These are phyloP conservation scores for Blastocystis sp. DNA, from an alignment of 352 stramenopile genomes.

Conservation along the genomic window DNA sequence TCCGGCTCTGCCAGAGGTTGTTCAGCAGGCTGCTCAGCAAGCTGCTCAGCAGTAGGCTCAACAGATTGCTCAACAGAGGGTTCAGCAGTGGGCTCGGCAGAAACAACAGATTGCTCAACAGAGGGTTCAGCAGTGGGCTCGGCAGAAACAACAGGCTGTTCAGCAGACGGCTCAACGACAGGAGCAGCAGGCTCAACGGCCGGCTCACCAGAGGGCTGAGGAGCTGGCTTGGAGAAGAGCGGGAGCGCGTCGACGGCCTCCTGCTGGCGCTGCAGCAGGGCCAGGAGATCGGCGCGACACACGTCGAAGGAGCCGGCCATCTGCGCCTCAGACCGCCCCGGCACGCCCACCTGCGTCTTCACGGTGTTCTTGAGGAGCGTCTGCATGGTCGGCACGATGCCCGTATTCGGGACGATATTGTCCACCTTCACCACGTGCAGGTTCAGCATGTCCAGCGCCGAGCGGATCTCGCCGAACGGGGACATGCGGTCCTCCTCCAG, in stretches of 20 bases:
- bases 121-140: neutral
- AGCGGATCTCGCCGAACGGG: slow-evolving; percentile 29
- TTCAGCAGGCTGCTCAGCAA: neutral
- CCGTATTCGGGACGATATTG: slow-evolving; percentile 43
- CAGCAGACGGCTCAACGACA: neutral
- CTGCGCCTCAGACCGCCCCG: neutral
- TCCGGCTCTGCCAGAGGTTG: neutral
- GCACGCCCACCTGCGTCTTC: neutral
- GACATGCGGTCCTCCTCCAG: slow-evolving; percentile 13
- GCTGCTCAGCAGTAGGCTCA: no score
- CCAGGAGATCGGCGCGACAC: neutral
- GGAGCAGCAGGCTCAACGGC: neutral
- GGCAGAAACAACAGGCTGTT: neutral
- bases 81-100: neutral
- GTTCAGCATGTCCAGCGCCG: neutral
- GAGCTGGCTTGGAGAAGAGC: neutral
- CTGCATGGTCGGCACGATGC: slow-evolving; percentile 10
- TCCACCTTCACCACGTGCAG: slow-evolving; percentile 30
- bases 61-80: no score
- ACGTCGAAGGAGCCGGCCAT: slow-evolving; percentile 47
- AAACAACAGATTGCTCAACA: no score
- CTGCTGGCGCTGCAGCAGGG: neutral
- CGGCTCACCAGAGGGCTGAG: neutral
- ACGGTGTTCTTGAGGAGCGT: neutral
- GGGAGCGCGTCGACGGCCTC: neutral